Evolutionary conservation across 2,329 filamentous ascomycete genomes (phyloP), one percentile per base, ranked within the genome.

Genomic region (Apiospora marii): DNA sequence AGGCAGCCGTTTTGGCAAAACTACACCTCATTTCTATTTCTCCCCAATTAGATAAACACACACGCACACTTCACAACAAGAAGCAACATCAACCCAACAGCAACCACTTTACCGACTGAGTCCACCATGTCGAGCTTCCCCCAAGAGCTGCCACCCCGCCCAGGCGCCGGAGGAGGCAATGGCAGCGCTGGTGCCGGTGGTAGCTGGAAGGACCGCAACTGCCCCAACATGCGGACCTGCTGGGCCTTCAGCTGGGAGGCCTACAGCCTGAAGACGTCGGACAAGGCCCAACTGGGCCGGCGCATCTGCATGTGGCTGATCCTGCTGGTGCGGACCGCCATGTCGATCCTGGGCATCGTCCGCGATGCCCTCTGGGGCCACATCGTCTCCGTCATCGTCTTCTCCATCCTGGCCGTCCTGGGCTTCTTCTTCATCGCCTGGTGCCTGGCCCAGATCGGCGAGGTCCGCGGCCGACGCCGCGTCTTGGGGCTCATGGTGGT

Each of bases 61-160:
- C 27, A 16, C 37, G 19, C 13, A 46, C 4, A 46, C 43, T 12
- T 44, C 14, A 12, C 43, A 13, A 12, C 43, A 4, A 44, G 4
- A 44, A 7, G 12, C 1, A 44, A 14, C 43, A 3, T 19, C 44
- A 37, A 7, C 34, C n/a, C n/a, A n/a, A n/a, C n/a, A n/a, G n/a
- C n/a, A n/a, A n/a, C n/a, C n/a, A n/a, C n/a, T n/a, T n/a, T n/a
- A n/a, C n/a, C n/a, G n/a, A n/a, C n/a, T n/a, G n/a, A n/a, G n/a
- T n/a, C n/a, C n/a, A 41, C 14, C 30, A 68, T 68, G 67, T 46
- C 46, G 2, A 27, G 7, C 41, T 68, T 68, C 67, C 67, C 67
- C n/a, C n/a, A 68, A 48, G 67, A 68, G 43, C n/a, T 68, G 14
- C 67, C 67, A 49, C 67, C 67, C 43, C 67, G 67, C 41, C 67